These are phyloP conservation scores for Penicillium capsulatum DNA, from an alignment of 2,329 filamentous ascomycete genomes.

Conservation along the genomic window DNA sequence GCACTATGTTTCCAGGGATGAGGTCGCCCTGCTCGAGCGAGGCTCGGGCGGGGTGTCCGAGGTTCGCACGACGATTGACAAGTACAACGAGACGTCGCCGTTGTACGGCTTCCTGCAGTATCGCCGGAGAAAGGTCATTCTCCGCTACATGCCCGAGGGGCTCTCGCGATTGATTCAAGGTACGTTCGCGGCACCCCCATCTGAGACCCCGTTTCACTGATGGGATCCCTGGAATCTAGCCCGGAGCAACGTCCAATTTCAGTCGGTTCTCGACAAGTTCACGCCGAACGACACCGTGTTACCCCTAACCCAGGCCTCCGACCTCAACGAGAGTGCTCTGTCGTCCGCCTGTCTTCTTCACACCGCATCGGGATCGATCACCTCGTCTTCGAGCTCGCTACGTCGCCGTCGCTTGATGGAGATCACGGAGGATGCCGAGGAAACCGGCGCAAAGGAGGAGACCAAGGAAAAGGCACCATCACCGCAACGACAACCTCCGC, in stretches of 20 bases:
- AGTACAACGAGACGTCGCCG: conserved; percentile 79
- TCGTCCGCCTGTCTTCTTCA: conserved; percentile 86
- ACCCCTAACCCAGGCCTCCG: conserved; percentile 67
- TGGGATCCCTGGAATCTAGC: conserved; percentile 50
- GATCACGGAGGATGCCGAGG: conserved; percentile 89
- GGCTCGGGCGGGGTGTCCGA: conserved; percentile 82
- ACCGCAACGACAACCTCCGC: conserved; percentile 23
- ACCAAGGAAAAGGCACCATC: conserved; percentile 48
- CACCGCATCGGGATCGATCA: conserved; percentile 78
- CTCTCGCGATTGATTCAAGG: conserved; percentile 91
- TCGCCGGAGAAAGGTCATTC: conserved; percentile 78
- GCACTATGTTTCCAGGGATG: conserved; percentile 84
- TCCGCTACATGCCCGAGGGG: conserved; percentile 88
- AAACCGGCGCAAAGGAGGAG: conserved; percentile 54
- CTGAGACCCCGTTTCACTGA: conserved; percentile 3
- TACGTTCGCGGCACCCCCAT: conserved; percentile 41
- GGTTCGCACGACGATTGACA: conserved; percentile 69
- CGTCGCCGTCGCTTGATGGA: conserved; percentile 76
- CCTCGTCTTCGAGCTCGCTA: conserved; percentile 77
- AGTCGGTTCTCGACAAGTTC: conserved; percentile 62
- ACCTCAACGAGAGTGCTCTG: conserved; percentile 81
- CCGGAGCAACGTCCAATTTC: conserved; percentile 69
- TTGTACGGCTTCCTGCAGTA: conserved; percentile 91
- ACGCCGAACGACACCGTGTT: conserved; percentile 83
- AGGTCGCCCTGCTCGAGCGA: conserved; percentile 70